A percentile compares a stretch with the other conserved stretches of the same genome.
Evolutionary conservation across 2,329 filamentous ascomycete species (phyloP).

Genomic region (Phaeosphaeriaceae sp.): DNA sequence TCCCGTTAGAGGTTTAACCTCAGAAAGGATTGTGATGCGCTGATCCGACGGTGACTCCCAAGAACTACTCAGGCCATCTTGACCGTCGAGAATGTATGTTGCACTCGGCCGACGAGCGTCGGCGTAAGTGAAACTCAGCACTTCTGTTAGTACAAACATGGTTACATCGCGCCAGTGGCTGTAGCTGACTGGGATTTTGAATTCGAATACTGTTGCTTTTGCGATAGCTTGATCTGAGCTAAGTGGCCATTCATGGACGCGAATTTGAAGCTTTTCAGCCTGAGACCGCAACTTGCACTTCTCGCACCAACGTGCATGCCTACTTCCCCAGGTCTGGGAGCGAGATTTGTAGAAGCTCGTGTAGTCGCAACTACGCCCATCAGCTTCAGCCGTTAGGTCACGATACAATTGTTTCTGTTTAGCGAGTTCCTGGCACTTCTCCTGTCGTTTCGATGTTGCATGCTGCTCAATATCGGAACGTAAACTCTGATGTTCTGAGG

Average conservation of each 20-base stretch:
- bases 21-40: conserved; percentile 44
- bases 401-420: conserved; percentile 12
- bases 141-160: conserved; percentile 48
- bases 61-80: conserved; percentile 9
- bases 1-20: conserved; percentile 41
- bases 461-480: conserved; percentile 46
- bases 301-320: conserved; percentile 8
- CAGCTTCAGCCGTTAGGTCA: conserved; percentile 10
- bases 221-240: background rate
- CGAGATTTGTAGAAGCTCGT: too few species aligned
- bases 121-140: conserved; percentile 36
- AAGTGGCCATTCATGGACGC: background rate
- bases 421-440: conserved; percentile 25
- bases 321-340: too few species aligned
- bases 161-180: conserved; percentile 49
- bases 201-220: too few species aligned
- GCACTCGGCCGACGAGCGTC: background rate
- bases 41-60: conserved; percentile 2
- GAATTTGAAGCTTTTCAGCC: background rate
- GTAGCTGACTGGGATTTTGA: too few species aligned
- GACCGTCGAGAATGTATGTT: conserved; percentile 11
- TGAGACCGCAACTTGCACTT: conserved; percentile 2
- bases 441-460: conserved; percentile 35
- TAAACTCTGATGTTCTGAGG: conserved; percentile 48
- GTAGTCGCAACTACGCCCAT: background rate